Evolutionary conservation across 805 yeast species (phyloP).

Genomic region (Yarrowia sp.): DNA sequence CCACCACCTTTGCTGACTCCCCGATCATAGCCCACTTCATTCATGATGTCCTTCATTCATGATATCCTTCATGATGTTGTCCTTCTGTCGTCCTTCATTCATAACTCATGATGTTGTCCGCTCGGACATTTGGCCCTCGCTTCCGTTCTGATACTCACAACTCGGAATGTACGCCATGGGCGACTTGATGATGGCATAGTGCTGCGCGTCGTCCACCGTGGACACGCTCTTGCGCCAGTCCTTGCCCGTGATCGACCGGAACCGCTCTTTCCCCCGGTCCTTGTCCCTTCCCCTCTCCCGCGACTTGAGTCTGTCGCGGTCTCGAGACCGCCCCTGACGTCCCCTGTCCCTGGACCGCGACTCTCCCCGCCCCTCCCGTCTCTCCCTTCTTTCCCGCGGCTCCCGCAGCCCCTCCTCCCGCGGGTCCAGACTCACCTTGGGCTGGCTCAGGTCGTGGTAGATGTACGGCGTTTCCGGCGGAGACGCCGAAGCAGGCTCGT

Average conservation of each 20-base stretch:
- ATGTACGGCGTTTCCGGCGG: conserved; percentile 10
- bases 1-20: too few species aligned
- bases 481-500: conserved; percentile 7
- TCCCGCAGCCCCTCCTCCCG: background rate
- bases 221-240: conserved; percentile 7
- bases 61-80: too few species aligned
- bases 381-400: background rate
- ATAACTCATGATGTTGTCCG: too few species aligned
- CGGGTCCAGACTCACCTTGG: conserved; percentile 8
- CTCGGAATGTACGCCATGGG: conserved; percentile 21
- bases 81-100: too few species aligned
- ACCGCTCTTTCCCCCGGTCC: conserved; percentile 1
- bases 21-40: too few species aligned
- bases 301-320: too few species aligned
- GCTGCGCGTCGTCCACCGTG: conserved; percentile 1
- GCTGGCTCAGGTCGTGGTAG: conserved; percentile 10
- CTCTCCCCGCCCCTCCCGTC: background rate
- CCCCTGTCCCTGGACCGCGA: background rate
- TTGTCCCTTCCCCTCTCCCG: background rate
- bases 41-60: too few species aligned
- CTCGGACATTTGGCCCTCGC: too few species aligned
- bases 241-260: conserved; percentile 7
- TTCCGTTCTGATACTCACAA: conserved; percentile 5
- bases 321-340: background rate
- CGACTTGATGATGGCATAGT: background rate